Evolutionary conservation across 163 green algal genomes (phyloP), one percentile per base, ranked within the genome.

Genomic region (Prototheca cutis): DNA sequence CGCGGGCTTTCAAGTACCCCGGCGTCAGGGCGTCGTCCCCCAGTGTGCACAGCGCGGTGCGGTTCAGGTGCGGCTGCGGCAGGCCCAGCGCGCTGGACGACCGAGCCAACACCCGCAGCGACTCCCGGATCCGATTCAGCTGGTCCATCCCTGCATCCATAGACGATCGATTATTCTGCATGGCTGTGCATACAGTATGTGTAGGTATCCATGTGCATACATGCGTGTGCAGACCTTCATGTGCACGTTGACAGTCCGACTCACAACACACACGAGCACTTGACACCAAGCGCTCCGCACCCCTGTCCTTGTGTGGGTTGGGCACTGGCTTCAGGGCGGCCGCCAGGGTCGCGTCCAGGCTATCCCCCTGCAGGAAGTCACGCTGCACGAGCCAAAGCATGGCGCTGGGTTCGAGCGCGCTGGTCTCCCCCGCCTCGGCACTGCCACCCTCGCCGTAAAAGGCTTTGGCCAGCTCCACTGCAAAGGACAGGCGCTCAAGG

Each of bases 311-410:
- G n/a, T n/a, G 23, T 10, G 87, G 83, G 78, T 97, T 97, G 53
- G 73, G 69, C 49, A 95, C 85, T 31, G 28, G 54, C 28, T 42
- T 31, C 53, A 77, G 60, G 15, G 77, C 74, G 4, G 84, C 67
- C 2, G 48, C 29, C 29, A 96, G 78, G 59, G 91, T 80, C 66
- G 83, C 40, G 57, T 84, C 59, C 40, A 92, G 82, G 0, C 70
- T 79, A 54, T 82, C 84, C 34, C 88, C 88, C 61, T 87, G 75
- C 62, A 91, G 63, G 48, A 95, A 94, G 68, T 95, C 87, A 0
- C 87, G 65, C 76, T 94, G 87, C 23, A 95, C 94, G 30, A 95
- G 66, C 88, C 87, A 94, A 55, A 94, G 63, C 85, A 95, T 91
- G 61, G 8, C 32, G 13, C 10, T 4, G 18, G 30, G 48, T n/a